phyloP scores from a whole-genome alignment of 2,329 filamentous ascomycete species.

The Beauveria caledonica region DNA sequence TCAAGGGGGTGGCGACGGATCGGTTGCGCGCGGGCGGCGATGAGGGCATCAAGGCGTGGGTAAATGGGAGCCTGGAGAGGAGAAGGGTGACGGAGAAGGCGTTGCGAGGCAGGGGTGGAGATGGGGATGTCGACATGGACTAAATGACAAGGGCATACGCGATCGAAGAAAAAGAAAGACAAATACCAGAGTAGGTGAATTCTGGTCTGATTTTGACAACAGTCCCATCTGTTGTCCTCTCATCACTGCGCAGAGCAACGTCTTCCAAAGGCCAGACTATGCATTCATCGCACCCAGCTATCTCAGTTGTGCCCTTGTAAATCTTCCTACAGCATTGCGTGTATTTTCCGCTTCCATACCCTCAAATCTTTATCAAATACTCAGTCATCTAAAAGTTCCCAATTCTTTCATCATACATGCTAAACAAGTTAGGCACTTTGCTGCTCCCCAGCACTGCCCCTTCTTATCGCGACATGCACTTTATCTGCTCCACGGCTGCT shows the following conservation, averaged over 20 bases:
- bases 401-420: background rate
- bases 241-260: background rate
- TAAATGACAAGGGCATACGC: background rate
- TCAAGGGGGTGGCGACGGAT: conserved; percentile 72
- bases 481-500: conserved; percentile 14
- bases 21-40: conserved; percentile 62
- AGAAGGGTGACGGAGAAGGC: conserved; percentile 35
- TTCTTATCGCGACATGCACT: background rate
- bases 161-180: background rate
- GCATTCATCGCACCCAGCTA: background rate
- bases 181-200: background rate
- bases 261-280: background rate
- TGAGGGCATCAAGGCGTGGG: conserved; percentile 62
- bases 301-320: background rate
- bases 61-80: conserved; percentile 56
- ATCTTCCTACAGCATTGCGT: background rate
- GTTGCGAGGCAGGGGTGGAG: conserved; percentile 24
- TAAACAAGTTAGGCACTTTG: background rate
- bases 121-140: conserved; percentile 36
- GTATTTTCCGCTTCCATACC: background rate
- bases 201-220: background rate
- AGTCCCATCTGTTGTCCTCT: background rate
- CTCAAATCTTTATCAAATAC: background rate
- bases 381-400: background rate
- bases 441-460: background rate